Conservation (phyloP, 1,284 basidiomycete species). For the Rhodotorula sp. region DNA sequence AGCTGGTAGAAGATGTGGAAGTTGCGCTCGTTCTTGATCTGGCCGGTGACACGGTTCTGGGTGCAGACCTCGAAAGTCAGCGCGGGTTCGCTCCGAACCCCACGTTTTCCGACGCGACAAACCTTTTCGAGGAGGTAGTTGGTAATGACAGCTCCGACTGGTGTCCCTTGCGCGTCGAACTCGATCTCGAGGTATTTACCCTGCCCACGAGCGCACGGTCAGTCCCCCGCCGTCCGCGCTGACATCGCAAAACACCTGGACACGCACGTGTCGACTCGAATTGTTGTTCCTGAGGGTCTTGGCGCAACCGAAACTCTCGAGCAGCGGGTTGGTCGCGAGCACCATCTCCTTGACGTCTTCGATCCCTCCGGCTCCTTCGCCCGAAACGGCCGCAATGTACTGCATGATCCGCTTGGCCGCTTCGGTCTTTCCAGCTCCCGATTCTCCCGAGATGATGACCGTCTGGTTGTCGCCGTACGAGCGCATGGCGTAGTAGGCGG, state of each 20-base stretch:
- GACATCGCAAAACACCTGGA: not conserved
- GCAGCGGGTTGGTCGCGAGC: constrained; percentile 94
- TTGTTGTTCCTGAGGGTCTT: constrained; percentile 99
- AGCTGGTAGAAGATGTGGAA: constrained; percentile 99
- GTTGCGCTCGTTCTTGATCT: constrained; percentile 93
- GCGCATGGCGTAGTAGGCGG: constrained; percentile 98
- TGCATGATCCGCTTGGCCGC: constrained; percentile 99
- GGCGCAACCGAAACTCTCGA: constrained; percentile 98
- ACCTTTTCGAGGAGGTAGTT: constrained; percentile 96
- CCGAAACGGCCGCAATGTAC: constrained; percentile 93
- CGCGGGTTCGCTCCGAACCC: not conserved
- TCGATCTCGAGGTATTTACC: constrained; percentile 99
- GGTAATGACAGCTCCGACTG: constrained; percentile 96
- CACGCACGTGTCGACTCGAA: constrained; percentile 89
- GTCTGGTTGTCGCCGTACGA: constrained; percentile 99
- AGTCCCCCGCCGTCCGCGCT: too few relatives aligned
- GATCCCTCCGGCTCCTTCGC: constrained; percentile 58
- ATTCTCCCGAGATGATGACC: constrained; percentile 99
- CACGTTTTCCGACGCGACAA: constrained; percentile 6
- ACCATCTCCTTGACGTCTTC: constrained; percentile 99
- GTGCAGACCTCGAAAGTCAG: not conserved
- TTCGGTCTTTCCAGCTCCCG: constrained; percentile 95
- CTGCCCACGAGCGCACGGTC: constrained; percentile 51
- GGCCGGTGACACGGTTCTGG: constrained; percentile 88
- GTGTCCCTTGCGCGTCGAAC: constrained; percentile 91